Percentiles rank a stretch among this genome's conserved stretches.
Conservation (phyloP, 2,329 filamentous ascomycete genomes). For the Pseudocercospora fijiensis region DNA sequence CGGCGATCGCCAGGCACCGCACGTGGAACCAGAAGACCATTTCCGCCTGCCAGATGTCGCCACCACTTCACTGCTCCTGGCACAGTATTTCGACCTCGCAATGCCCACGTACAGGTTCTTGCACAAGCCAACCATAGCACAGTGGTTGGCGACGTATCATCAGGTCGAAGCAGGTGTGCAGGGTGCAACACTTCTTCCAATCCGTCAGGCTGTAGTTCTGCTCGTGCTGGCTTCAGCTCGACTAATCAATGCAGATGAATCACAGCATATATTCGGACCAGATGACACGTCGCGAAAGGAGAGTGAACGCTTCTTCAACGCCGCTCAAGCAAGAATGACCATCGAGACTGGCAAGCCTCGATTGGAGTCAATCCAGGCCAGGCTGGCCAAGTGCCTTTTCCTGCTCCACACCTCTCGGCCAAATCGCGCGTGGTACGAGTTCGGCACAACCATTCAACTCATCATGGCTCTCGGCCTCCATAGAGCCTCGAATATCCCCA, state of each 20-base stretch:
- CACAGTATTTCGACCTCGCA: slow-evolving; percentile 47
- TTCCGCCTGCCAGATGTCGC: slow-evolving; percentile 44
- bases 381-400: slow-evolving; percentile 43
- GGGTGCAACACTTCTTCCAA: slow-evolving; percentile 42
- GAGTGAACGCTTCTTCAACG: slow-evolving; percentile 34
- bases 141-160: slow-evolving; percentile 50
- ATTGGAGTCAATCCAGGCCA: slow-evolving; percentile 43
- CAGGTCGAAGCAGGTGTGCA: slow-evolving; percentile 39
- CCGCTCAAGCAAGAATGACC: slow-evolving; percentile 28
- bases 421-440: slow-evolving; percentile 42
- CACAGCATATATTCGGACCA: slow-evolving; percentile 14
- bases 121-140: slow-evolving; percentile 45
- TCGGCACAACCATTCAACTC: slow-evolving; percentile 42
- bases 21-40: slow-evolving; percentile 40
- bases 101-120: slow-evolving; percentile 48
- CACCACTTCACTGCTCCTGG: slow-evolving; percentile 36
- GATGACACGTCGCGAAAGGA: slow-evolving; percentile 26
- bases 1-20: slow-evolving; percentile 51
- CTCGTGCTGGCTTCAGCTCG: slow-evolving; percentile 55
- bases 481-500: slow-evolving; percentile 25
- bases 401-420: slow-evolving; percentile 40
- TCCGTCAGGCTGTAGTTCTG: slow-evolving; percentile 50
- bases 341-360: slow-evolving; percentile 30
- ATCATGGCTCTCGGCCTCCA: slow-evolving; percentile 42
- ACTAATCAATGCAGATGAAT: slow-evolving; percentile 32